phyloP scores from a whole-genome alignment of 2,329 filamentous ascomycete genomes.

The Sclerotinia trifoliorum region DNA sequence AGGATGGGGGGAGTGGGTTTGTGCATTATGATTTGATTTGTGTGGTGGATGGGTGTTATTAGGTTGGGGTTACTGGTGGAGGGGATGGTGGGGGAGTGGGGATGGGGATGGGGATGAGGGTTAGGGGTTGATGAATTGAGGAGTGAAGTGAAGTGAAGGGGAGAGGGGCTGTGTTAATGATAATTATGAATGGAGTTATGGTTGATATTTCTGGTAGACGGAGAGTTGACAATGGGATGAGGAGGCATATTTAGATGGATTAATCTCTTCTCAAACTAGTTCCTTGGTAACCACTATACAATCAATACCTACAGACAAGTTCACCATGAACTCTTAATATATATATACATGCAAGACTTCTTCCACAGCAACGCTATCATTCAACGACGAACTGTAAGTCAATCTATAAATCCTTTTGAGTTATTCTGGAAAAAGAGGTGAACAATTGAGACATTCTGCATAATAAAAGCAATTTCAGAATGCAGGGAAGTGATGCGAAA shows the following conservation, averaged over 20 bases:
- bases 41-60: neutral
- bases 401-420: slow-evolving; percentile 17
- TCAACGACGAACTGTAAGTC: slow-evolving; percentile 19
- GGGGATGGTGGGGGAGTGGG: no score
- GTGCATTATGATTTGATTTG: slow-evolving; percentile 23
- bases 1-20: slow-evolving; percentile 15
- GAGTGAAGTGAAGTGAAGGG: no score
- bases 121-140: no score
- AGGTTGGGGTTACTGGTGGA: no score
- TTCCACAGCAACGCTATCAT: slow-evolving; percentile 17
- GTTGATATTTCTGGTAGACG: neutral
- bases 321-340: neutral
- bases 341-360: slow-evolving; percentile 13
- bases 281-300: no score
- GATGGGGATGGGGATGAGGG: no score
- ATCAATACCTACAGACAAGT: neutral
- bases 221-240: no score
- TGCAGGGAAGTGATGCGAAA: neutral
- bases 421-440: slow-evolving; percentile 21
- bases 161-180: no score
- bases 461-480: slow-evolving; percentile 6
- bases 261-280: neutral
- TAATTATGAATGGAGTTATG: neutral
- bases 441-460: slow-evolving; percentile 26
- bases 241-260: neutral